Conservation (phyloP, 129 eudicot genomes). For the Heracleum sosnowskyi region DNA sequence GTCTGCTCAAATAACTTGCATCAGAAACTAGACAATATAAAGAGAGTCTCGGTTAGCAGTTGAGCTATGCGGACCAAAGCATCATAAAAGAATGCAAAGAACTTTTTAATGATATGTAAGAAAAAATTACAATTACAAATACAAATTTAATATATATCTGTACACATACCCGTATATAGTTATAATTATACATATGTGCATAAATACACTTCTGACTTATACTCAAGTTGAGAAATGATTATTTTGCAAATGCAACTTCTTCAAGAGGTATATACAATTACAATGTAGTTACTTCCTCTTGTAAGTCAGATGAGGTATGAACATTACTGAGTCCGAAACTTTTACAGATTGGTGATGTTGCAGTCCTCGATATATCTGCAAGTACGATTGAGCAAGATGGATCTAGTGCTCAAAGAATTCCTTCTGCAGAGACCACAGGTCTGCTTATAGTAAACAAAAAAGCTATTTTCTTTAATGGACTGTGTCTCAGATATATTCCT, state of each 20-base stretch:
- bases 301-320: not conserved
- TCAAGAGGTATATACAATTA: not conserved
- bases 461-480: slow-evolving; percentile 5
- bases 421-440: slow-evolving; percentile 99
- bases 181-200: not conserved
- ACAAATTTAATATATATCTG: not conserved
- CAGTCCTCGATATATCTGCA: slow-evolving; percentile 89
- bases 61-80: not conserved
- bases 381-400: slow-evolving; percentile 68
- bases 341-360: slow-evolving; percentile 86
- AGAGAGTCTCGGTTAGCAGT: not conserved
- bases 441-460: not conserved
- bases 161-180: not conserved
- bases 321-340: slow-evolving; percentile 6
- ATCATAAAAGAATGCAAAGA: not conserved
- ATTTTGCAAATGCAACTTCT: not conserved
- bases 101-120: not conserved
- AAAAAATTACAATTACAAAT: not conserved
- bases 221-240: not conserved
- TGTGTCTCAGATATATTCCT: not conserved
- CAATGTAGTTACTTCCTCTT: not conserved
- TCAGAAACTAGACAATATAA: not conserved
- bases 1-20: not conserved
- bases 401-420: slow-evolving; percentile 56
- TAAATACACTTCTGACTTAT: not conserved